Conservation (phyloP, 2,329 filamentous ascomycete genomes). For the Blumeria hordei region DNA sequence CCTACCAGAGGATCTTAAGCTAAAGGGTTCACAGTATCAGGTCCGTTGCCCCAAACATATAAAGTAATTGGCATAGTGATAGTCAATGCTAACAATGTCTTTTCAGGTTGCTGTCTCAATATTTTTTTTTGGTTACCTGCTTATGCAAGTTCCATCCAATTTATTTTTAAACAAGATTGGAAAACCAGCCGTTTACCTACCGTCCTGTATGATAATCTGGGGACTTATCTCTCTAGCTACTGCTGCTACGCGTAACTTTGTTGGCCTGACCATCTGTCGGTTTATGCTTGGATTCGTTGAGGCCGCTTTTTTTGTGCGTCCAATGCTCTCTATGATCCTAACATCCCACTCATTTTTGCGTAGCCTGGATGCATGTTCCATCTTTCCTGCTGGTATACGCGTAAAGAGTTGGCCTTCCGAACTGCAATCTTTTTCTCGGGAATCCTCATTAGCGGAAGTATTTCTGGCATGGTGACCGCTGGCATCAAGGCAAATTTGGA, state of each 20-base stretch:
- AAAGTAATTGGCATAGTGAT: neutral
- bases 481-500: slow-evolving; percentile 45
- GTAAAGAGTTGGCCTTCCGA: slow-evolving; percentile 40
- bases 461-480: slow-evolving; percentile 39
- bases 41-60: slow-evolving; percentile 7
- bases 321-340: slow-evolving; percentile 1
- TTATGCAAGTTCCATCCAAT: slow-evolving; percentile 24
- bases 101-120: slow-evolving; percentile 19
- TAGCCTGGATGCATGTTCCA: slow-evolving; percentile 37
- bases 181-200: slow-evolving; percentile 25
- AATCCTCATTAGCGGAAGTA: slow-evolving; percentile 44
- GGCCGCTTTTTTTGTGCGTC: slow-evolving; percentile 26
- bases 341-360: neutral
- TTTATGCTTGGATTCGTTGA: slow-evolving; percentile 29
- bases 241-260: slow-evolving; percentile 22
- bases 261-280: slow-evolving; percentile 21
- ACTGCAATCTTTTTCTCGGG: slow-evolving; percentile 44
- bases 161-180: slow-evolving; percentile 24
- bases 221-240: slow-evolving; percentile 24
- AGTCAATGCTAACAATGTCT: neutral
- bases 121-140: slow-evolving; percentile 17
- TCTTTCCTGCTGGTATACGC: slow-evolving; percentile 42
- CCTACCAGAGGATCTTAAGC: slow-evolving; percentile 19
- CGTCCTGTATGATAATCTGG: slow-evolving; percentile 24
- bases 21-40: slow-evolving; percentile 20